Evolutionary conservation across 768 basidiomycete species (phyloP), one percentile per base, ranked within the genome.

Genomic region (Hygrocybe punicea): DNA sequence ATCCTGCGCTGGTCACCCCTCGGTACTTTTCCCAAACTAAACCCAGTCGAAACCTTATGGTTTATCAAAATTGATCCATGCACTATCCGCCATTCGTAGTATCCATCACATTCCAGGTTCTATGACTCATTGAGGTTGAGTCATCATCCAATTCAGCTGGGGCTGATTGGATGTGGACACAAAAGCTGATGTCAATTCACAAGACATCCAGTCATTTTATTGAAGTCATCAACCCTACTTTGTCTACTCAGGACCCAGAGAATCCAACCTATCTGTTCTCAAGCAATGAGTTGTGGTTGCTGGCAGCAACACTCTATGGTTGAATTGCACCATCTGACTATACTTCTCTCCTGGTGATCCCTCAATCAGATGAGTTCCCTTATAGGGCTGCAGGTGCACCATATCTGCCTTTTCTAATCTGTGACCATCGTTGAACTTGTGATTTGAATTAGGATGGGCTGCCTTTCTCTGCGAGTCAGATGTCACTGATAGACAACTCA

Each of bases 121-220:
- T 49, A 24, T 14, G n/a, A n/a, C 47, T 49, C 24, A 24, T 6
- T 25, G 16, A 14, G n/a, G 24, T 25, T 14, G 14, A 49, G 6
- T 14, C 47, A 14, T 25, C 24, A 25, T 19, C n/a, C 19, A 65
- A 68, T 37, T 57, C 67, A 2, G 48, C 55, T 1, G 2, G 2
- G 2, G 59, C 67, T 55, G 68, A 73, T 59, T 73, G 71, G 71
- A 21, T 61, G 6, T 64, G 67, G 2, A 62, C 6, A 48, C 60
- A 4, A n/a, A 44, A 2, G 2, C 56, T 4, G 46, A 51, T 8
- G 29, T 57, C 10, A n/a, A 58, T 7, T 25, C 57, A 40, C 11
- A 40, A 29, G 4, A 16, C 44, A 51, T 65, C 64, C 23, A 68
- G 64, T 7, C 46, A 57, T 6, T 54, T 70, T 2, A 56, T 70